Base-by-base conservation (phyloP, 2,329 filamentous ascomycete genomes). In the Claviceps quebecensis region DNA sequence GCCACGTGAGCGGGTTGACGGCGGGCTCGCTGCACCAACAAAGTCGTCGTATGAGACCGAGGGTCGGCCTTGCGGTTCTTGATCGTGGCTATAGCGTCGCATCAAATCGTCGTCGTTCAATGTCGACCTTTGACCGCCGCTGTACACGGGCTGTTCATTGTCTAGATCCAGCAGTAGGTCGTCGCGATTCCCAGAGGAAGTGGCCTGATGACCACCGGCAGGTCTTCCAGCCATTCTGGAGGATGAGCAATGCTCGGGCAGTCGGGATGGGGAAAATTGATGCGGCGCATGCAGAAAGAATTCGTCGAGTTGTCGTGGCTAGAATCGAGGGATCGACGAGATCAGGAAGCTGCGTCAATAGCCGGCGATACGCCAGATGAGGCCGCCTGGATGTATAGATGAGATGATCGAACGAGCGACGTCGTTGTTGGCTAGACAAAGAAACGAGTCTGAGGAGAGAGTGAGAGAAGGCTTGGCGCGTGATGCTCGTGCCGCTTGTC, bases 31-130 rank as follows among this genome's bases (percentile, higher is more conserved):
- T 54, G 74, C 70, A 55, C 91, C 91, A 56, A 97, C 84, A 66
- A 96, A 97, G 61, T 93, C 86, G 74, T 96, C 91, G 69, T 96
- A 96, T 53, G 89, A 95, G 49, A 91, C 82, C 26, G 90, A 96
- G 49, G 89, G 87, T 58, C 91, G 85, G 52, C 81, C 59, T 55
- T 78, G 77, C 46, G 76, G 71, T 43, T 52, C 72, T 57, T 86
- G 79, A 61, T 86, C 76, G 63, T 84, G 81, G 61, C 85, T 78
- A 69, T 87, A 90, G 57, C 80, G 80, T 64, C 81, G 78, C 63
- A 91, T 72, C 47, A 95, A 74, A 57, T 90, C 82, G 58, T 94
- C 85, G 65, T 95, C 89, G 65, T 84, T 84, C 55, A 86, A 72
- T n/a, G 84, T 80, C 48, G 89, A 84, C 53, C 81, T 80, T 66